Evolutionary conservation across 2,329 filamentous ascomycete genomes (phyloP).

Genomic region (Phialophora macrospora): DNA sequence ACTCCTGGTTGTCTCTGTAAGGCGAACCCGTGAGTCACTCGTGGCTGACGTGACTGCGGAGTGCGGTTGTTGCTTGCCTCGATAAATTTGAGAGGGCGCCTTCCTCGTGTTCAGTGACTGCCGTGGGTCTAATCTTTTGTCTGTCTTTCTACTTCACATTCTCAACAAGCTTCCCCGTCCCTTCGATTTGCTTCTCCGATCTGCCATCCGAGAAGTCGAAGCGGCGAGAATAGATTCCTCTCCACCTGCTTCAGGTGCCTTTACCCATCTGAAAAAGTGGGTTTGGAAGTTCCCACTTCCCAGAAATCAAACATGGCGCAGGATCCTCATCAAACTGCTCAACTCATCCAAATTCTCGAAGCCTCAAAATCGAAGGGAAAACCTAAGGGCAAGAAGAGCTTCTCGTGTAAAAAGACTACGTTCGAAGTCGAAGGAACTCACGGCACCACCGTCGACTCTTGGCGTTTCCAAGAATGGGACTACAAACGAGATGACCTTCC

Average conservation of each 20-base stretch:
- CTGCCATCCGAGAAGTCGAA: not conserved
- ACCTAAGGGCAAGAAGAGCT: constrained; percentile 59
- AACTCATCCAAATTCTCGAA: constrained; percentile 69
- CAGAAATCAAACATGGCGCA: constrained; percentile 64
- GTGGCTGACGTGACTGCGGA: not conserved
- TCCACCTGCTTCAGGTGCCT: not conserved
- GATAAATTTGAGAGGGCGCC: not conserved
- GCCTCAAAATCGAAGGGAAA: constrained; percentile 55
- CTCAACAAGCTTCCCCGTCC: not conserved
- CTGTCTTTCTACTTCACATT: not conserved
- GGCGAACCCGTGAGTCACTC: not conserved
- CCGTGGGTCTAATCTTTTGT: not conserved
- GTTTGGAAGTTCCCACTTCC: not conserved
- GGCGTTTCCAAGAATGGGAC: constrained; percentile 93
- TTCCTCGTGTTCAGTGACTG: not conserved
- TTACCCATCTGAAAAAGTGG: not conserved
- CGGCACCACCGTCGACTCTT: constrained; percentile 77
- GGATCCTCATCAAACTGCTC: constrained; percentile 68
- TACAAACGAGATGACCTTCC: constrained; percentile 88
- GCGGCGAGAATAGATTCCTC: not conserved
- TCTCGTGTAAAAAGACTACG: constrained; percentile 79
- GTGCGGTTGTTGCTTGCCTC: not conserved
- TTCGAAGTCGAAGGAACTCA: constrained; percentile 71
- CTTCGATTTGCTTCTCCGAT: not conserved
- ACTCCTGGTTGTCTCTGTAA: not conserved